phyloP scores from a whole-genome alignment of 192 early-diverging fungal species.

The Coemansia sp. region DNA sequence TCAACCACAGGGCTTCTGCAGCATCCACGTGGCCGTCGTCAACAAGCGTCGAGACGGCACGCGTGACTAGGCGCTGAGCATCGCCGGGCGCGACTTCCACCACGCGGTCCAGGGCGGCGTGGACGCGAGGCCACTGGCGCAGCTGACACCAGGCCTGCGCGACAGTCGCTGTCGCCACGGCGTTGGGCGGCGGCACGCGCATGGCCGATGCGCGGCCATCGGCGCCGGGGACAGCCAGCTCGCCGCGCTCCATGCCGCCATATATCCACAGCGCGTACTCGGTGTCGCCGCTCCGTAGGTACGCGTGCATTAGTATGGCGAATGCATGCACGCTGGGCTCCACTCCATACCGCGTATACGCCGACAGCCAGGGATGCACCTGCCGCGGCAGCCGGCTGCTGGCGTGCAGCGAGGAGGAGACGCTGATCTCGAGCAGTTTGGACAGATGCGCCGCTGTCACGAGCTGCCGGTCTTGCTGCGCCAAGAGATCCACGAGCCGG shows the following conservation, averaged over 20 bases:
- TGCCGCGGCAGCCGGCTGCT: conserved; percentile 8
- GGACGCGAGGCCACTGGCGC: neutral
- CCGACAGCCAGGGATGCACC: conserved; percentile 15
- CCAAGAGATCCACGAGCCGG: conserved; percentile 9
- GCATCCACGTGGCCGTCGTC: conserved; percentile 10
- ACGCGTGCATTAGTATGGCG: conserved; percentile 21
- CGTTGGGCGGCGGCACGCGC: conserved; percentile 16
- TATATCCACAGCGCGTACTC: conserved; percentile 20
- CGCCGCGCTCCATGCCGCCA: conserved; percentile 10
- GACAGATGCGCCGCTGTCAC: conserved; percentile 15
- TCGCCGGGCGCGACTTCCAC: neutral
- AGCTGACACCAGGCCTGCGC: conserved; percentile 14
- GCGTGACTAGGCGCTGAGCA: conserved; percentile 23
- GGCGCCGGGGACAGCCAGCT: neutral
- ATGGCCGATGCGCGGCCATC: neutral
- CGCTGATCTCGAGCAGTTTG: conserved; percentile 30
- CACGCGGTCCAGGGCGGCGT: neutral
- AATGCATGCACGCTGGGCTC: conserved; percentile 13
- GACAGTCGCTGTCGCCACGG: conserved; percentile 8
- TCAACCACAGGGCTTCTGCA: conserved; percentile 14
- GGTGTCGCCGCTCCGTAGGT: conserved; percentile 10
- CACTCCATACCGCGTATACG: conserved; percentile 6
- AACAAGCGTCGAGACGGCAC: conserved; percentile 8
- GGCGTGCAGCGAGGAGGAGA: neutral
- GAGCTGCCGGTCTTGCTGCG: too few species aligned